Percentiles rank a stretch among this genome's conserved stretches.
Evolutionary conservation across 805 yeast species (phyloP).

Genomic region (Cyberlindnera saturnus): DNA sequence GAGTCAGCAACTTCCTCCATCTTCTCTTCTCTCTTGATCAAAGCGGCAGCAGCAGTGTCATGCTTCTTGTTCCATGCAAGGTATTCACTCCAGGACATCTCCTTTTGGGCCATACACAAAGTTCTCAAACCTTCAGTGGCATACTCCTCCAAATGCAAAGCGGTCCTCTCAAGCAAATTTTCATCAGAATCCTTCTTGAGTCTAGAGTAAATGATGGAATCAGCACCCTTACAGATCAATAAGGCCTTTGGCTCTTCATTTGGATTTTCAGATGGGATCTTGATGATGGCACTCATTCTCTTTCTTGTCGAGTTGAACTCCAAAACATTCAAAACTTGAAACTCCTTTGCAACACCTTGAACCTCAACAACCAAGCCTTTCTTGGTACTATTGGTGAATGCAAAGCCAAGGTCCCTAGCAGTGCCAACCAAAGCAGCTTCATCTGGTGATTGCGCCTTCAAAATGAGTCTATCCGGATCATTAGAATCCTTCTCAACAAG

Average conservation of each 20-base stretch:
- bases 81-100: conserved; percentile 56
- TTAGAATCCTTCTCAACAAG: conserved; percentile 60
- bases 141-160: conserved; percentile 67
- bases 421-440: conserved; percentile 83
- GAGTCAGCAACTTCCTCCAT: conserved; percentile 73
- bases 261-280: conserved; percentile 43
- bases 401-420: conserved; percentile 72
- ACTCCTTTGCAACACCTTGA: conserved; percentile 67
- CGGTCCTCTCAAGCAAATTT: conserved; percentile 52
- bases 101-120: conserved; percentile 70
- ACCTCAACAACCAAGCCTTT: conserved; percentile 60
- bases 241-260: conserved; percentile 45
- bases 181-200: conserved; percentile 43
- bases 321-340: conserved; percentile 61
- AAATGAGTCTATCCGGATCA: conserved; percentile 46
- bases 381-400: conserved; percentile 60
- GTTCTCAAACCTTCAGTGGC: conserved; percentile 85
- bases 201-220: conserved; percentile 69
- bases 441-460: conserved; percentile 82
- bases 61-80: conserved; percentile 57
- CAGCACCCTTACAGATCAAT: conserved; percentile 81
- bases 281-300: conserved; percentile 80
- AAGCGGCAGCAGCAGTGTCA: conserved; percentile 58
- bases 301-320: conserved; percentile 83
- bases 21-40: conserved; percentile 58